Conservation (phyloP, 208 protist genomes). For the Leishmania major region DNA sequence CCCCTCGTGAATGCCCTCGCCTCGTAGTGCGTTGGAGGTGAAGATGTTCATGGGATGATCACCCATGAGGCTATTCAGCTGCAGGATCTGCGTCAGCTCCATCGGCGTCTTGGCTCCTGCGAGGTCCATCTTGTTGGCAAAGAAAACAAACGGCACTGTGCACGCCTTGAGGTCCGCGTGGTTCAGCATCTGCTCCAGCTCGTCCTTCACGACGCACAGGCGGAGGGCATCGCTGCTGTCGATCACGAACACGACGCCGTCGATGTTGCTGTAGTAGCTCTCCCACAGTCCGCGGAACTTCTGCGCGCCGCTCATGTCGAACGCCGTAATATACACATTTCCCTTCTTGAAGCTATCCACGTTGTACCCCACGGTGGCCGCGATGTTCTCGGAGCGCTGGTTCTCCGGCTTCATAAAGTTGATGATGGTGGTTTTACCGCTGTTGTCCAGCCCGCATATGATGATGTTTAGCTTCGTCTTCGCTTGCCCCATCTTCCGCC, state of each 20-base stretch:
- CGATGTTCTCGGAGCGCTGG: slow-evolving; percentile 91
- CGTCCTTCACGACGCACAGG: slow-evolving; percentile 86
- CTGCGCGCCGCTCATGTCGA: slow-evolving; percentile 98
- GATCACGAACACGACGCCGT: slow-evolving; percentile 95
- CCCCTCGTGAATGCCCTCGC: slow-evolving; percentile 68
- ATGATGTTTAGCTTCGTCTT: slow-evolving; percentile 88
- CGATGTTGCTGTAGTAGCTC: slow-evolving; percentile 96
- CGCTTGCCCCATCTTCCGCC: slow-evolving; percentile 68
- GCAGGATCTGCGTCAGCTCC: slow-evolving; percentile 84
- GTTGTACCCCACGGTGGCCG: slow-evolving; percentile 97
- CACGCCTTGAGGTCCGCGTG: slow-evolving; percentile 52
- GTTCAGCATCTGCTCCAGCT: slow-evolving; percentile 77
- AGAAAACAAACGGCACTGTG: slow-evolving; percentile 81
- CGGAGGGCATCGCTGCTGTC: slow-evolving; percentile 91
- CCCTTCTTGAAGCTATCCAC: slow-evolving; percentile 94
- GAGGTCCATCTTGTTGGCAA: slow-evolving; percentile 94
- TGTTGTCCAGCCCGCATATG: slow-evolving; percentile 90
- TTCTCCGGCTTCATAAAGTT: slow-evolving; percentile 97
- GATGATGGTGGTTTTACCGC: slow-evolving; percentile 98
- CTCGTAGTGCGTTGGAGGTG: slow-evolving; percentile 71
- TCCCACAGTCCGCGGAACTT: slow-evolving; percentile 97
- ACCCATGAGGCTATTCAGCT: slow-evolving; percentile 62
- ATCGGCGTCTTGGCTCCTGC: slow-evolving; percentile 71
- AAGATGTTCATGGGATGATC: slow-evolving; percentile 89
- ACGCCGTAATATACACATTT: slow-evolving; percentile 96